Evolutionary conservation across 352 stramenopile species (phyloP).

Genomic region (Poterioochromonas sp.): DNA sequence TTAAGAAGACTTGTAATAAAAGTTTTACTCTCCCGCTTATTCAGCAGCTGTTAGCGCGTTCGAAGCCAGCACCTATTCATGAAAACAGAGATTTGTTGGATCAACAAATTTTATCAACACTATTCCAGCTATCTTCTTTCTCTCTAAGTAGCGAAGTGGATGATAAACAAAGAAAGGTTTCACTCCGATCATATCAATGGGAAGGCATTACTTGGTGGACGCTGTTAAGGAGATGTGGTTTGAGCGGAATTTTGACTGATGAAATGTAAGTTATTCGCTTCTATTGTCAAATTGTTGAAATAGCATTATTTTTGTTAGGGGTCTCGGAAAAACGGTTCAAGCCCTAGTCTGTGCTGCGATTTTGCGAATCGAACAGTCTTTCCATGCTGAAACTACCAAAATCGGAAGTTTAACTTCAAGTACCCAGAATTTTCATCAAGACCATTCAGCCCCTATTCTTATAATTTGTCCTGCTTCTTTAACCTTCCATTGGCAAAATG

Average conservation of each 20-base stretch:
- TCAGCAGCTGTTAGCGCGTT: no score
- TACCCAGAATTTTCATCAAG: slow-evolving; percentile 24
- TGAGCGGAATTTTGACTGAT: slow-evolving; percentile 67
- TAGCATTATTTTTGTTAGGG: slow-evolving; percentile 44
- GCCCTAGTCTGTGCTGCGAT: slow-evolving; percentile 73
- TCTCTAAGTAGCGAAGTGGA: no score
- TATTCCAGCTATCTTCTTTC: no score
- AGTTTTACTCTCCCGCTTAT: no score
- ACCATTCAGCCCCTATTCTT: slow-evolving; percentile 49
- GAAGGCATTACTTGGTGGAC: slow-evolving; percentile 4
- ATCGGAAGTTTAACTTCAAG: no score
- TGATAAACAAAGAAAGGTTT: no score
- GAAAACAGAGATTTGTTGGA: no score
- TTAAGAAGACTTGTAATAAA: no score
- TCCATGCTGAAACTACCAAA: slow-evolving; percentile 22
- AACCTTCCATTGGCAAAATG: slow-evolving; percentile 82
- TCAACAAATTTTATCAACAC: no score
- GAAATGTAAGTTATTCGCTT: slow-evolving; percentile 57
- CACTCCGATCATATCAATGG: slow-evolving; percentile 1
- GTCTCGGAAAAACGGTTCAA: slow-evolving; percentile 87
- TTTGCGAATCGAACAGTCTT: slow-evolving; percentile 39
- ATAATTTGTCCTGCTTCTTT: slow-evolving; percentile 88
- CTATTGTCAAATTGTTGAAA: no score
- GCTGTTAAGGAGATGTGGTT: slow-evolving; percentile 35
- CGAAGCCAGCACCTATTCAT: no score